These are phyloP conservation scores for Eucalyptus sp. DNA, from an alignment of 345 rosid genomes.

Conservation along the genomic window DNA sequence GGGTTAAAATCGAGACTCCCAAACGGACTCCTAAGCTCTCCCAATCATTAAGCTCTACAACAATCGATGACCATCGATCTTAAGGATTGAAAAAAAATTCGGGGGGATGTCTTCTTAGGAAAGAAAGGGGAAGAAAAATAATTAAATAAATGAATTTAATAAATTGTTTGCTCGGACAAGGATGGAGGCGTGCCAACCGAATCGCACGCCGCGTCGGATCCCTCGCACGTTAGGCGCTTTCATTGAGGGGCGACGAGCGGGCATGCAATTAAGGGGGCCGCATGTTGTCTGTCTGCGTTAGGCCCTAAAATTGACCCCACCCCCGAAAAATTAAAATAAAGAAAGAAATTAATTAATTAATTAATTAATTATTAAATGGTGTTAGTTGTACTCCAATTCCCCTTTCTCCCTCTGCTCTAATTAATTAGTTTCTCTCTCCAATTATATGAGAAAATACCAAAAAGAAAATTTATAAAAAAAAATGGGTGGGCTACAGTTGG, in stretches of 20 bases:
- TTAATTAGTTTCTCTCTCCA: neutral
- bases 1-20: neutral
- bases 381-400: neutral
- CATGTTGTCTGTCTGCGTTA: neutral
- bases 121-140: accelerated
- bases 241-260: neutral
- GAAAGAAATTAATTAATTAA: neutral
- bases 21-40: too few relatives aligned
- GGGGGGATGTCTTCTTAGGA: neutral
- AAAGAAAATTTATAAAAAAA: neutral
- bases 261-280: neutral
- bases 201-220: neutral
- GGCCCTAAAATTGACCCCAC: neutral
- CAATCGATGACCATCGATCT: neutral
- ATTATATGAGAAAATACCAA: neutral
- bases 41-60: neutral
- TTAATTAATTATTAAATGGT: neutral
- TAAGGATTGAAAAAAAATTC: accelerated
- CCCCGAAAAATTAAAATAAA: neutral
- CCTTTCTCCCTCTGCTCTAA: neutral
- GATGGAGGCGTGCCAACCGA: neutral
- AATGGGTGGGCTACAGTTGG: neutral
- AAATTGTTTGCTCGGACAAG: neutral
- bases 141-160: neutral
- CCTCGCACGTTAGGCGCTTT: neutral